Evolutionary conservation across 768 basidiomycete genomes (phyloP).

Genomic region (Obba rivulosa): DNA sequence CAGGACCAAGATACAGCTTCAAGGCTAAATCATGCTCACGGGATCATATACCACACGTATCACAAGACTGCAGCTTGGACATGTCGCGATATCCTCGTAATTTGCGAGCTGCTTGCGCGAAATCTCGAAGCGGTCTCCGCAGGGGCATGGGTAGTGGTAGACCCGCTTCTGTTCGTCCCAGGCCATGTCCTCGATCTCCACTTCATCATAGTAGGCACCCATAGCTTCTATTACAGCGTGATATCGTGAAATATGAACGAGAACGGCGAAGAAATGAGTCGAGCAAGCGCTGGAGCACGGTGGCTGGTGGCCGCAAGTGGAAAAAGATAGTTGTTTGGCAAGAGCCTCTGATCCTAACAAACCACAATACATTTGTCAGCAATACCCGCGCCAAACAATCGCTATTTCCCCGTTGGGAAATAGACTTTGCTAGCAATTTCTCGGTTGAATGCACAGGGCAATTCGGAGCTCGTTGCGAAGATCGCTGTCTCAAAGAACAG

Average conservation of each 20-base stretch:
- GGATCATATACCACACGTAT: constrained; percentile 94
- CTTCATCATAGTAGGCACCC: constrained; percentile 92
- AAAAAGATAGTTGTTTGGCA: constrained; percentile 9
- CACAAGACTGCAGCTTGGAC: constrained; percentile 92
- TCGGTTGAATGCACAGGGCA: background rate
- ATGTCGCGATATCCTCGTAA: constrained; percentile 92
- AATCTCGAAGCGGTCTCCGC: constrained; percentile 97
- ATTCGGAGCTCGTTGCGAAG: background rate
- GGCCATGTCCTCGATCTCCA: constrained; percentile 94
- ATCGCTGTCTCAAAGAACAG: background rate
- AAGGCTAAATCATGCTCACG: constrained; percentile 43
- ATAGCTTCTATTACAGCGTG: constrained; percentile 30
- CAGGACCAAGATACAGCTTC: background rate
- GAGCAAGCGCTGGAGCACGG: background rate
- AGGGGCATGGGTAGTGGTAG: constrained; percentile 96
- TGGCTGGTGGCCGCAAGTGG: background rate
- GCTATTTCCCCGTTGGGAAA: too few relatives aligned
- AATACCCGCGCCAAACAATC: too few relatives aligned
- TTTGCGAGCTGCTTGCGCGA: constrained; percentile 76
- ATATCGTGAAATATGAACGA: background rate
- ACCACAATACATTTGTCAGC: background rate
- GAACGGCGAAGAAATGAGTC: background rate
- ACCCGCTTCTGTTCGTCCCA: constrained; percentile 82
- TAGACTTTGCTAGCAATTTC: too few relatives aligned
- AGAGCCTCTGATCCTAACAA: constrained; percentile 13